Evolutionary conservation across 1,139 yeast species (phyloP).

Genomic region (Waltiozyma sp.): DNA sequence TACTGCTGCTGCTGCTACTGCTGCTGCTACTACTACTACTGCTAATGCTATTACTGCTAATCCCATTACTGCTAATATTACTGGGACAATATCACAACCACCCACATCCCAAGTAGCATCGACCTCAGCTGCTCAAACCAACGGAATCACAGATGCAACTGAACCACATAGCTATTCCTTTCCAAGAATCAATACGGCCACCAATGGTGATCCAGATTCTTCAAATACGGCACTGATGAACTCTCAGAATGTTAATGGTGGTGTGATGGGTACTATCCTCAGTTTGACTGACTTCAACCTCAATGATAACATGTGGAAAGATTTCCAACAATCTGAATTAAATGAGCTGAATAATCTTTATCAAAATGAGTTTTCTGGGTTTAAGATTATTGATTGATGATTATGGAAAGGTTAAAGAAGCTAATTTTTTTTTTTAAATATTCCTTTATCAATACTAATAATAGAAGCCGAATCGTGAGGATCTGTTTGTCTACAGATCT

Average conservation of each 20-base stretch:
- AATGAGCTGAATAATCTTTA: constrained; percentile 18
- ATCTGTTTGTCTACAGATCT: too few relatives aligned
- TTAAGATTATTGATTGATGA: constrained; percentile 7
- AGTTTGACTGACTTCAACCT: constrained; percentile 5
- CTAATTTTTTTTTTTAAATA: too few relatives aligned
- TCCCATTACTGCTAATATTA: too few relatives aligned
- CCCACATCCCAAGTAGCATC: too few relatives aligned
- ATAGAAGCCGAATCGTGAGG: too few relatives aligned
- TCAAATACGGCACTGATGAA: neutral
- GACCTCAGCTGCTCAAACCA: neutral
- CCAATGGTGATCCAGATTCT: neutral
- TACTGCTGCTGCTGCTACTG: too few relatives aligned
- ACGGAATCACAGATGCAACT: neutral
- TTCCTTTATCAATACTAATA: too few relatives aligned
- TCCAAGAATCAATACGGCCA: neutral
- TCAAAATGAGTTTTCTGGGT: constrained; percentile 18
- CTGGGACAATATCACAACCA: too few relatives aligned
- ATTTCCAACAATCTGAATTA: constrained; percentile 17
- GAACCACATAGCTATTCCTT: neutral
- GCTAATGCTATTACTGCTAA: too few relatives aligned
- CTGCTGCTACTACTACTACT: too few relatives aligned
- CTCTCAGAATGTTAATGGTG: neutral
- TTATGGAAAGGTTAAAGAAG: too few relatives aligned
- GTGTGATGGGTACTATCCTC: neutral
- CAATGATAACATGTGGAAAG: constrained; percentile 16